These are phyloP conservation scores for Ambrosia artemisiifolia DNA, from an alignment of 129 eudicot species.

Conservation along the genomic window DNA sequence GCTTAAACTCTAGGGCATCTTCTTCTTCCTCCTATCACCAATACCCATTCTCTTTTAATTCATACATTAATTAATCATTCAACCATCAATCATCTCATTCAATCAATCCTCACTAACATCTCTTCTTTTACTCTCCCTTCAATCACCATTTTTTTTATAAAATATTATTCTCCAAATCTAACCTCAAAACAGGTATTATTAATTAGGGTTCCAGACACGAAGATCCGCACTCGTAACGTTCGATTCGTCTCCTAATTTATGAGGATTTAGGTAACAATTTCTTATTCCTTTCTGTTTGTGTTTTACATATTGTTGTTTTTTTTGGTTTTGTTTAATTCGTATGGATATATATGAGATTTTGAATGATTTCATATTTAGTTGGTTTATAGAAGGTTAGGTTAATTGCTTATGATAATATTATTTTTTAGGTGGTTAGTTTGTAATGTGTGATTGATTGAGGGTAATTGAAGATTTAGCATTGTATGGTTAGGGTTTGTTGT, in stretches of 20 bases:
- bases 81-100: not conserved
- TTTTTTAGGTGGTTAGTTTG: too few relatives aligned
- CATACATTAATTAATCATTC: constrained; percentile 6
- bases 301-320: too few relatives aligned
- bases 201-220: constrained; percentile 25
- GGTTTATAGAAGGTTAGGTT: too few relatives aligned
- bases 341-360: too few relatives aligned
- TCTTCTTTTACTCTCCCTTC: not conserved
- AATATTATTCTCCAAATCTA: constrained; percentile 10
- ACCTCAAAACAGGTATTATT: not conserved
- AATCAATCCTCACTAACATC: constrained; percentile 4
- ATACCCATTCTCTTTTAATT: constrained; percentile 10
- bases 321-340: not conserved
- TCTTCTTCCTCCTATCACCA: constrained; percentile 14
- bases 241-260: constrained; percentile 25
- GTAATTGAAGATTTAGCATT: too few relatives aligned
- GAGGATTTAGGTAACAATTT: constrained; percentile 33
- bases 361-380: too few relatives aligned
- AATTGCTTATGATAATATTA: too few relatives aligned
- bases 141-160: not conserved
- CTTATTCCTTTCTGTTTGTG: not conserved
- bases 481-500: too few relatives aligned
- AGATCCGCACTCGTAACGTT: constrained; percentile 30
- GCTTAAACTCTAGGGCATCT: constrained; percentile 31
- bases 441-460: too few relatives aligned